Evolutionary conservation across 2,329 filamentous ascomycete species (phyloP), one percentile per base, ranked within the genome.

Genomic region (Colletotrichum sp.): DNA sequence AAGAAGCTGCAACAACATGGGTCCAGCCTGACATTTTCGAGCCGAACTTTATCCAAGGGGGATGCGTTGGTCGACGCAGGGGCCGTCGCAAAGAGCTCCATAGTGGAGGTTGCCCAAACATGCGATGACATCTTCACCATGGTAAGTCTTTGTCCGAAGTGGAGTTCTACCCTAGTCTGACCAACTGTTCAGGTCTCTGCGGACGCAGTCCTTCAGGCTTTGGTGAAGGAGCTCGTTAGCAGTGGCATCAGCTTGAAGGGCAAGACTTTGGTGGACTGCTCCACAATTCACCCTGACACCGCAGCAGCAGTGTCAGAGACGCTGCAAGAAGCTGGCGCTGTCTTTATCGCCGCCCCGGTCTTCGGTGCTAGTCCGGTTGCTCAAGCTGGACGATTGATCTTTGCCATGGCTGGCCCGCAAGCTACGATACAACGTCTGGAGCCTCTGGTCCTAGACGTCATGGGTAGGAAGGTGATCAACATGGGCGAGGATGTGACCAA

Each of bases 341-440:
- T 72, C 4, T 89, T 89, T 69, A 80, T 89, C 30, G 84, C 87
- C 0, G 82, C 84, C 0, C 89, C 89, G 0, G 88, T 90, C 1
- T 90, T 90, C 76, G 89, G 89, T 10, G 87, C 88, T 4, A 88
- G 87, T 1, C 85, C 88, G 0, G 83, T 88, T 16, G 89, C 89
- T 1, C 83, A 83, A 3, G 80, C 86, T 15, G 88, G 88, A 1
- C 82, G 85, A 44, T 81, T 90, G 2, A 81, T 90, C 30, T 86
- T 88, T 63, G 85, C 87, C 0, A 78, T 88, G 12, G 88, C 87
- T 0, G 89, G 89, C 0, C 82, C 87, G 1, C 65, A 79, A 0
- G 69, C 75, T 6, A 84, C 86, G 2, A 79, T 88, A 0, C 66
- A 82, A 12, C 75, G 77, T 1, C 80, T 89, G 10, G 79, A 77